Evolutionary conservation across 164 flowering plant genomes (phyloP).

Genomic region (Pachysandra terminalis): DNA sequence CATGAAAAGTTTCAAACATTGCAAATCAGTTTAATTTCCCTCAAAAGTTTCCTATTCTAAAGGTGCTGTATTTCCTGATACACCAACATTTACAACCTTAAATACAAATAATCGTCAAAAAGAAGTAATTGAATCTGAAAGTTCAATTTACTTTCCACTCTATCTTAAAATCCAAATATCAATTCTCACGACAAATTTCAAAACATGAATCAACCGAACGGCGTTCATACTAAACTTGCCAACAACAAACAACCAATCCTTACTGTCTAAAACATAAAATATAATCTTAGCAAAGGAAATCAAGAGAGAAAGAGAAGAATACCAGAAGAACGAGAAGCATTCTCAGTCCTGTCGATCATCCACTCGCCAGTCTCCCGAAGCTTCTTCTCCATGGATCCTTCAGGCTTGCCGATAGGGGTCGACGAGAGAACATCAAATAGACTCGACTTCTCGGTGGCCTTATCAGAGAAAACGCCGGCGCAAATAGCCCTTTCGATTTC

Average conservation of each 20-base stretch:
- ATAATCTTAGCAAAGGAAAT: not conserved
- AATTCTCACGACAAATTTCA: too few species aligned
- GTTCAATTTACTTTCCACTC: too few species aligned
- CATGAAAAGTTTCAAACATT: too few species aligned
- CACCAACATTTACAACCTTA: too few species aligned
- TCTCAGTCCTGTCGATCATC: slow-evolving; percentile 27
- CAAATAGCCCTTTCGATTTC: slow-evolving; percentile 77
- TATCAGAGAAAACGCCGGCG: slow-evolving; percentile 51
- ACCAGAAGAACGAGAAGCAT: slow-evolving; percentile 36
- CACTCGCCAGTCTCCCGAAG: slow-evolving; percentile 62
- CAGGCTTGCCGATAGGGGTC: slow-evolving; percentile 29
- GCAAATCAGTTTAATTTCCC: too few species aligned
- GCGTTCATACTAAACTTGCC: too few species aligned
- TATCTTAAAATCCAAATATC: too few species aligned
- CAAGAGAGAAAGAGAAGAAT: slow-evolving; percentile 6
- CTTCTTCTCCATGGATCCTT: slow-evolving; percentile 42
- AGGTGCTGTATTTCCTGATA: too few species aligned
- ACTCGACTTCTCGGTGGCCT: slow-evolving; percentile 29
- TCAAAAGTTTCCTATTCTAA: too few species aligned
- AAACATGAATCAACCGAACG: too few species aligned
- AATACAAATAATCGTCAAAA: too few species aligned
- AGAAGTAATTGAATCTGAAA: too few species aligned
- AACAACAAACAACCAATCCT: not conserved
- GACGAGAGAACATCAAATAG: slow-evolving; percentile 30
- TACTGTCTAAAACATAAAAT: not conserved